Percentiles rank a stretch among this genome's conserved stretches.
Conservation (phyloP, 352 stramenopile species). For the Globisporangium irregulare region DNA sequence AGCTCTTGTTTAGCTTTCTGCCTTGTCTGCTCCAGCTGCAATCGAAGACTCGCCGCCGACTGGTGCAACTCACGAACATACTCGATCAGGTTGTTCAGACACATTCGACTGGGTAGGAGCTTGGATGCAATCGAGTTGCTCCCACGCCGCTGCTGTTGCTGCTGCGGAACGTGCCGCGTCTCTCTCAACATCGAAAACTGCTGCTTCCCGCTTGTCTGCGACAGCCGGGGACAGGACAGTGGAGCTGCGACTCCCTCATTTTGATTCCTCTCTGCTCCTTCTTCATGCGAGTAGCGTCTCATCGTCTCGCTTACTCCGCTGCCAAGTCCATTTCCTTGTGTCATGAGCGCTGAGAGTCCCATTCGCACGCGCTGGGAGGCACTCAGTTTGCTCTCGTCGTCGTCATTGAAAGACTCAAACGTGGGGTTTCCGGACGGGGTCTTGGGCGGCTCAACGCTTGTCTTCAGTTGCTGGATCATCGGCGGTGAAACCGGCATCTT, state of each 20-base stretch:
- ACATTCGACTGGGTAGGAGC: slow-evolving; percentile 52
- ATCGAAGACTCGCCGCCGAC: slow-evolving; percentile 58
- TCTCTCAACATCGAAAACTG: slow-evolving; percentile 21
- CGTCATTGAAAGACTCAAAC: slow-evolving; percentile 25
- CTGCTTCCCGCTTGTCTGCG: slow-evolving; percentile 28
- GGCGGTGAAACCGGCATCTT: slow-evolving; percentile 1
- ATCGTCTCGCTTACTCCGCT: slow-evolving; percentile 18
- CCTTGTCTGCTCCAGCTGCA: slow-evolving; percentile 52
- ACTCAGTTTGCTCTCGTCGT: slow-evolving; percentile 32
- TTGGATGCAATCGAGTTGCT: slow-evolving; percentile 45
- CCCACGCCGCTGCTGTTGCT: slow-evolving; percentile 22
- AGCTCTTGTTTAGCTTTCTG: slow-evolving; percentile 56
- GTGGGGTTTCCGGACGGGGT: slow-evolving; percentile 42
- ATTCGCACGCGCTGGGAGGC: slow-evolving; percentile 59
- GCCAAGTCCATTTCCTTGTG: slow-evolving; percentile 20
- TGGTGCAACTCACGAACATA: slow-evolving; percentile 74
- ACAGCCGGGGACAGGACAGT: slow-evolving; percentile 38
- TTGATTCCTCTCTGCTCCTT: slow-evolving; percentile 20
- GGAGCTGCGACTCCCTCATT: slow-evolving; percentile 12
- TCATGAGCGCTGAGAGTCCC: slow-evolving; percentile 42
- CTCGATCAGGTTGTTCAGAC: slow-evolving; percentile 66
- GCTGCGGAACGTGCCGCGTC: slow-evolving; percentile 10
- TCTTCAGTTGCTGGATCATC: slow-evolving; percentile 7
- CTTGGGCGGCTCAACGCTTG: slow-evolving; percentile 44
- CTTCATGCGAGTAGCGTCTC: slow-evolving; percentile 15